Evolutionary conservation across 805 yeast genomes (phyloP).

Genomic region (Candida takata): DNA sequence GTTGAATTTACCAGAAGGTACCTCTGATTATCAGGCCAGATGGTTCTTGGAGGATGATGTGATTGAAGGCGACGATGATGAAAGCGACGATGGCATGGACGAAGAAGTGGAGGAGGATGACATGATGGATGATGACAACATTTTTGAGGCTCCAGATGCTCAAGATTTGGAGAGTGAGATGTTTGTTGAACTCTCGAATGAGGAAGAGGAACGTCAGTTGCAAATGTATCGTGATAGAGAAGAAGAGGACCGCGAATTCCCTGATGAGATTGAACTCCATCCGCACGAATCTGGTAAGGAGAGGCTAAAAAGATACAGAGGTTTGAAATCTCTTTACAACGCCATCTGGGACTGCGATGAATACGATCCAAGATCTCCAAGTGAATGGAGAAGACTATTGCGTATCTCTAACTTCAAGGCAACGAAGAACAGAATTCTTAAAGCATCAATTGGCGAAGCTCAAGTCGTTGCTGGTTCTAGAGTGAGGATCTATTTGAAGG

Average conservation of each 20-base stretch:
- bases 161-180: constrained; percentile 41
- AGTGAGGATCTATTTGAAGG: constrained; percentile 51
- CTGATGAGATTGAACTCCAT: constrained; percentile 85
- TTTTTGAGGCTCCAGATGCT: constrained; percentile 25
- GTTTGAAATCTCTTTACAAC: constrained; percentile 72
- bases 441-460: constrained; percentile 43
- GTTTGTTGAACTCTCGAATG: constrained; percentile 69
- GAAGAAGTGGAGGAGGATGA: constrained; percentile 22
- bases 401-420: constrained; percentile 73
- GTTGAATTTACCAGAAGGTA: constrained; percentile 60
- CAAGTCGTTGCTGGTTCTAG: constrained; percentile 56
- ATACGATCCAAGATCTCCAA: constrained; percentile 65
- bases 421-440: constrained; percentile 59
- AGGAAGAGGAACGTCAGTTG: constrained; percentile 78
- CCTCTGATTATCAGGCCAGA: constrained; percentile 73
- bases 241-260: constrained; percentile 84
- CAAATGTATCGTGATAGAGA: constrained; percentile 59
- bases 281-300: constrained; percentile 74
- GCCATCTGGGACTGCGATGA: constrained; percentile 89
- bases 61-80: constrained; percentile 13
- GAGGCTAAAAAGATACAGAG: constrained; percentile 72
- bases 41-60: constrained; percentile 63
- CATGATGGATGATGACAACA: constrained; percentile 25
- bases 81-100: too few species aligned
- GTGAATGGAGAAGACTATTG: constrained; percentile 67